Evolutionary conservation across 2,329 filamentous ascomycete genomes (phyloP).

Genomic region (Tetracladium maxilliforme): DNA sequence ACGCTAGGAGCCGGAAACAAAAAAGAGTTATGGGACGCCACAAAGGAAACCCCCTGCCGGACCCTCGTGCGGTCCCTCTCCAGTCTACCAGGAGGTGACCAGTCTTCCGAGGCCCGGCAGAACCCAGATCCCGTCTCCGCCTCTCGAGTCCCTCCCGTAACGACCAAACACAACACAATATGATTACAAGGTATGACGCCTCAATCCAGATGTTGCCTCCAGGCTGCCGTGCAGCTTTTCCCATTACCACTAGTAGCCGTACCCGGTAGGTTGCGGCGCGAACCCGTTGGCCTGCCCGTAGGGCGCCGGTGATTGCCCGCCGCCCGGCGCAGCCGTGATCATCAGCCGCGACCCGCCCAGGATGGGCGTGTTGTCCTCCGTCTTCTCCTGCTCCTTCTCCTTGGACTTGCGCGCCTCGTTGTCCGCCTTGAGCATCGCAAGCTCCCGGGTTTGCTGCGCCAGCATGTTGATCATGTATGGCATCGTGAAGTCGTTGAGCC

Average conservation of each 20-base stretch:
- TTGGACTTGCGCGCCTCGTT: slow-evolving; percentile 85
- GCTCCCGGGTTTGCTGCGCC: slow-evolving; percentile 75
- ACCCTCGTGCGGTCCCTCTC: no score
- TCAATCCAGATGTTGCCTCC: no score
- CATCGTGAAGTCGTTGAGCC: slow-evolving; percentile 95
- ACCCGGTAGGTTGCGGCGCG: slow-evolving; percentile 76
- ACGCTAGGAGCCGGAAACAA: no score
- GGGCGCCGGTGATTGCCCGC: slow-evolving; percentile 43
- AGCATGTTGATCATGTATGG: slow-evolving; percentile 99
- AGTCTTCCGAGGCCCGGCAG: no score
- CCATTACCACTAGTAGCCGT: slow-evolving; percentile 17
- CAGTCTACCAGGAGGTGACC: no score
- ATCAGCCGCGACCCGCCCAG: slow-evolving; percentile 79
- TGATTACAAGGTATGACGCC: no score
- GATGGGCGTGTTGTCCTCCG: slow-evolving; percentile 88
- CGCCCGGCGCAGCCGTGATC: slow-evolving; percentile 78
- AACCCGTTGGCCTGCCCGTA: slow-evolving; percentile 79
- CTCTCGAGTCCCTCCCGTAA: no score
- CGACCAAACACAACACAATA: no score
- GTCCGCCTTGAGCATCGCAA: slow-evolving; percentile 78
- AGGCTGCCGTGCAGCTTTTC: no score
- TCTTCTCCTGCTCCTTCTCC: slow-evolving; percentile 60
- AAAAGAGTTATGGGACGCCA: no score
- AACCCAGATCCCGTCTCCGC: no score
- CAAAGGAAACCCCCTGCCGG: no score